Evolutionary conservation across 768 basidiomycete species (phyloP).

Genomic region (Auriscalpium orientale): DNA sequence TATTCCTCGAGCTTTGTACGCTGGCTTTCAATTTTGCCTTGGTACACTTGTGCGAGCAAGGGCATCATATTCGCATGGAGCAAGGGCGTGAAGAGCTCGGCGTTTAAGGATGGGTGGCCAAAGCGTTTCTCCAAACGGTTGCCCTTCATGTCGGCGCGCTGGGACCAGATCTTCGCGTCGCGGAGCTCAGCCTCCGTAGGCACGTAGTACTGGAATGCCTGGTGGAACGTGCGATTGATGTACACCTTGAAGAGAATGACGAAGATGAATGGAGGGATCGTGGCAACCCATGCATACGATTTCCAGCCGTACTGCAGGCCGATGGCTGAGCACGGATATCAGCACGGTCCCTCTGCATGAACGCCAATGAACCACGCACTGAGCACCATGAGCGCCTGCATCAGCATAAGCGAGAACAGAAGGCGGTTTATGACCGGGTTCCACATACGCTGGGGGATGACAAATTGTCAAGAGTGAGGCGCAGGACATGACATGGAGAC

Average conservation of each 20-base stretch:
- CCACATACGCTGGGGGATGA: slow-evolving; percentile 66
- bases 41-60: slow-evolving; percentile 66
- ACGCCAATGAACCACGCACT: slow-evolving; percentile 45
- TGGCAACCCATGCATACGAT: slow-evolving; percentile 72
- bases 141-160: slow-evolving; percentile 62
- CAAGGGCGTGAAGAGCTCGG: slow-evolving; percentile 85
- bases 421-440: slow-evolving; percentile 91
- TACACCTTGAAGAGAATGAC: slow-evolving; percentile 81
- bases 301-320: slow-evolving; percentile 70
- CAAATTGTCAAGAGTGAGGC: background rate
- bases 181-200: slow-evolving; percentile 75
- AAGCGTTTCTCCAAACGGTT: slow-evolving; percentile 85
- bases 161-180: slow-evolving; percentile 67
- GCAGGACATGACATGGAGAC: slow-evolving; percentile 23
- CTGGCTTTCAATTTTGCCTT: slow-evolving; percentile 58
- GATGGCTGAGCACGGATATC: slow-evolving; percentile 46
- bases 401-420: slow-evolving; percentile 67
- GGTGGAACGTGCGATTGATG: slow-evolving; percentile 58
- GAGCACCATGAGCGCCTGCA: slow-evolving; percentile 82
- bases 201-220: slow-evolving; percentile 74
- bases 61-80: slow-evolving; percentile 82
- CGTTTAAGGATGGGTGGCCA: slow-evolving; percentile 86
- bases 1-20: slow-evolving; percentile 69
- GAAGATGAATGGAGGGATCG: slow-evolving; percentile 81
- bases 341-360: slow-evolving; percentile 8